Evolutionary conservation across 2,329 filamentous ascomycete species (phyloP), one percentile per base, ranked within the genome.

Genomic region (Thielaviopsis musarum): DNA sequence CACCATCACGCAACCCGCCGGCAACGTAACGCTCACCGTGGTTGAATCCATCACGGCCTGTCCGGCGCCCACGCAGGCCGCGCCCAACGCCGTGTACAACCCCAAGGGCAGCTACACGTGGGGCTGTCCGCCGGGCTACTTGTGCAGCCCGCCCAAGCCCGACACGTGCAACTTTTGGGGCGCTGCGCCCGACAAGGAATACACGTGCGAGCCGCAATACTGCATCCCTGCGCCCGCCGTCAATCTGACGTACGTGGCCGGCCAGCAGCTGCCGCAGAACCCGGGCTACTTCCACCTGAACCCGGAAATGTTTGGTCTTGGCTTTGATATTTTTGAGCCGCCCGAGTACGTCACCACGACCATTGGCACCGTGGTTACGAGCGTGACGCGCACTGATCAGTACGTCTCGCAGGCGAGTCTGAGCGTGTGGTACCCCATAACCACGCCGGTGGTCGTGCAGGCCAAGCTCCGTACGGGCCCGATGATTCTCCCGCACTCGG

Each of bases 201-300:
- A 74, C 61, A 63, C 74, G 15, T 82, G 79, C 65, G 64, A 72
- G 9, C 71, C 71, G 0, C 59, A 67, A 12, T 68, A 74, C 63
- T 82, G 79, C 64, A 67, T 75, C 1, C 64, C 64, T 2, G 66
- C 78, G 10, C 77, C 75, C 0, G 60, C 65, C 0, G 67, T 70
- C 62, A 64, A 65, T 1, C 64, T 64, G 17, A 57, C 54, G 17
- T 60, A 54, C 19, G 52, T 54, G 13, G 21, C 21, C 21, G 55
- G 55, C n/a, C 17, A 41, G 5, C 48, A 54, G 30, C 7, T 60
- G 19, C 58, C 55, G 17, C 61, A 62, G 30, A 73, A 72, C 0
- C 66, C 73, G 0, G 79, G 76, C 3, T 87, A 85, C 66, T 87
- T 82, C 70, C 77, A 86, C 61, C 73, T 87, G n/a, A 73, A 82